Evolutionary conservation across 2,329 filamentous ascomycete species (phyloP), one percentile per base, ranked within the genome.

Genomic region (Ceratocystis variospora): DNA sequence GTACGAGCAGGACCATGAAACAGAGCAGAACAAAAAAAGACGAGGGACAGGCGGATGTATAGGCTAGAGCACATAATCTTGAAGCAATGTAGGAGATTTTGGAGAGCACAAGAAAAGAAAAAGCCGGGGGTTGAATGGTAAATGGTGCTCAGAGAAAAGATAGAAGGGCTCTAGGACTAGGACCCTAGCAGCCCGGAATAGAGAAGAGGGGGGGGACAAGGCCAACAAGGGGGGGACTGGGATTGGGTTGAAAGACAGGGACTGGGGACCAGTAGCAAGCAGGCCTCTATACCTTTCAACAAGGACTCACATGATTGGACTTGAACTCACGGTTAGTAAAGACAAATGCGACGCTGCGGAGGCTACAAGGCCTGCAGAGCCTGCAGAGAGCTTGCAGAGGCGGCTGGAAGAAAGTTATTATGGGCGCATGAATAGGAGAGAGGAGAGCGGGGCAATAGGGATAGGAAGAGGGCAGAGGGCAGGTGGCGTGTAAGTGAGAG

Each of bases 11-110:
- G 12, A n/a, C 55, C 55, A 59, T 59, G 55, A 59, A 59, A 59
- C 55, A 59, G 31, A n/a, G 33, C 25, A 31, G 31, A 17, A 37
- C 28, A 37, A 37, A 8, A 33, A 31, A 33, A 37, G 55, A 59
- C 15, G 55, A 59, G 31, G 25, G 55, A 59, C 48, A 53, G 19
- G 22, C 46, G 17, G 17, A 17, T 48, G 55, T 28, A 22, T 8
- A 33, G 31, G n/a, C 55, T 59, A 59, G 17, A 59, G 55, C 22
- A 53, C n/a, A 41, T 41, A 53, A 53, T 53, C 55, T 59, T 59
- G 55, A 59, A 59, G 55, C 55, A 37, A 59, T 17, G 55, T 31
- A 33, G 55, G 25, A 59, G 55, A 37, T n/a, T 59, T 59, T 59
- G 25, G 55, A 31, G 31, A 59, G 55, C 28, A n/a, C 55, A 37